Base-by-base conservation (phyloP, 345 rosid species). In the Rhizophora mangle region DNA sequence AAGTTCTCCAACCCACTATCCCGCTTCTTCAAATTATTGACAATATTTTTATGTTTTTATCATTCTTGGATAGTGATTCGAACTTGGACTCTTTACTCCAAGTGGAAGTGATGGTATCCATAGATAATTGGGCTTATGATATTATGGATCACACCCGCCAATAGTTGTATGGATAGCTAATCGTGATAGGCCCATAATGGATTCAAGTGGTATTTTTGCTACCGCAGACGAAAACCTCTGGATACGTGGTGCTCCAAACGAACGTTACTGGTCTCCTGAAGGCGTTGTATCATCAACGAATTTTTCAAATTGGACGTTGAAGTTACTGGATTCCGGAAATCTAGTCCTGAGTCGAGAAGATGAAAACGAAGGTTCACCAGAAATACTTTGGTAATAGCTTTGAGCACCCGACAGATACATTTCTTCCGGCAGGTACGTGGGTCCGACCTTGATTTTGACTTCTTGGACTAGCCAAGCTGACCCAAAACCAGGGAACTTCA, bases 401-500 rank as follows among this genome's bases (percentile, higher is more conserved):
- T 59, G 60, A 59, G 6, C 4, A 72, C n/a, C 76, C 70, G 22
- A 52, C 70, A 24, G 76, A 72, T 27, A 72, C 76, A 49, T 66
- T 72, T 59, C 71, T 72, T 64, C 65, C 21, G 76, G 71, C 2
- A 72, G 65, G 4, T 68, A 11, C 10, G 81, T 89, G 82, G 67
- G 71, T 62, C 73, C 67, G 53, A 63, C 74, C 2, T 30, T 80
- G 62, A 66, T 59, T 1, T 62, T 87, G 56, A 76, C 78, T 74
- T 89, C 92, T 8, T 91, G 95, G 92, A 74, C 59, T 63, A 78
- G 83, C 58, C 30, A 15, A 26, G 69, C 76, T 51, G 87, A 91
- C 57, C 97, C 97, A 5, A 68, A 83, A 15, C 73, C 78, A n/a
- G 95, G 96, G 55, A 74, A 81, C 74, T 90, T 81, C 78, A 76